A percentile compares a stretch with the other conserved stretches of the same genome.
phyloP scores from a whole-genome alignment of 805 yeast species.

The Candida xyloterini region DNA sequence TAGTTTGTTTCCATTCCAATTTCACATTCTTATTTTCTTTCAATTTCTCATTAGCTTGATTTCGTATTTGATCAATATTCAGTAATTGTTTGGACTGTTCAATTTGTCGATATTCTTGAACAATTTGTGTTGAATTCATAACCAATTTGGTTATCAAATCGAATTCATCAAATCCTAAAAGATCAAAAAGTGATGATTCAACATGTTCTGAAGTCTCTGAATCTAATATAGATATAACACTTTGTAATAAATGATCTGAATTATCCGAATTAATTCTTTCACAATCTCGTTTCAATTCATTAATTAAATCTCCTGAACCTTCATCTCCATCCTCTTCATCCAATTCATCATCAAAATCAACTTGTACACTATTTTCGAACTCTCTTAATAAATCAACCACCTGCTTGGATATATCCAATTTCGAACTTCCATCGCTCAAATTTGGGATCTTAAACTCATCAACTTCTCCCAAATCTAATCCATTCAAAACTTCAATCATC shows the following conservation, averaged over 20 bases:
- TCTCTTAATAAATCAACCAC: constrained; percentile 27
- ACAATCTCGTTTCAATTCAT: constrained; percentile 24
- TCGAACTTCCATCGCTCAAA: constrained; percentile 9
- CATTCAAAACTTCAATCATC: constrained; percentile 48
- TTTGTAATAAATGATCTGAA: constrained; percentile 16
- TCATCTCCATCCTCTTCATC: constrained; percentile 5
- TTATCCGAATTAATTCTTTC: constrained; percentile 26
- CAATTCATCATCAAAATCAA: constrained; percentile 19
- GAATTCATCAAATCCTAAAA: constrained; percentile 82
- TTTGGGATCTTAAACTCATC: constrained; percentile 11
- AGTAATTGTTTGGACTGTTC: constrained; percentile 31
- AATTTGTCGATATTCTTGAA: constrained; percentile 21
- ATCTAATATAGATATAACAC: constrained; percentile 32
- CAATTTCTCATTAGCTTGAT: constrained; percentile 50
- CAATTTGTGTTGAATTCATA: constrained; percentile 39
- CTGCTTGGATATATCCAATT: constrained; percentile 24
- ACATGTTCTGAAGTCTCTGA: constrained; percentile 48
- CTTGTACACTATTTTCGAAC: constrained; percentile 26
- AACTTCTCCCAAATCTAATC: constrained; percentile 32
- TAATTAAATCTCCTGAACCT: constrained; percentile 13
- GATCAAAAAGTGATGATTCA: constrained; percentile 72
- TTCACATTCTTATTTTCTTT: constrained; percentile 46
- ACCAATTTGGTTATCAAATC: constrained; percentile 70
- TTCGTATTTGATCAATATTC: constrained; percentile 53
- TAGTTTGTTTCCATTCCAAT: constrained; percentile 43